These are phyloP conservation scores for Candida bentonensis DNA, from an alignment of 805 yeast species.

Conservation along the genomic window DNA sequence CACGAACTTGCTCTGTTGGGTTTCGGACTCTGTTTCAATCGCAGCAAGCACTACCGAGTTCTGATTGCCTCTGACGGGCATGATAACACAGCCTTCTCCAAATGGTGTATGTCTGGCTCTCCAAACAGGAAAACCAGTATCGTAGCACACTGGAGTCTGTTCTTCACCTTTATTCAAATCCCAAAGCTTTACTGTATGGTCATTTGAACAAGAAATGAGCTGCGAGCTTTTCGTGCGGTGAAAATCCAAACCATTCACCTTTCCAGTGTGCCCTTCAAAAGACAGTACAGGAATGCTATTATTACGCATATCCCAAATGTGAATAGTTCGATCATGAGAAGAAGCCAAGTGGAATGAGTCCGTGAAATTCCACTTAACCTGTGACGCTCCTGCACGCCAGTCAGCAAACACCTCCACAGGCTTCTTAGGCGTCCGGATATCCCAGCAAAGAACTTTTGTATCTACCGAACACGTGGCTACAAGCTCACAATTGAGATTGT, in stretches of 20 bases:
- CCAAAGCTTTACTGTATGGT: constrained; percentile 76
- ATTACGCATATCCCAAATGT: constrained; percentile 79
- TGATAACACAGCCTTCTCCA: constrained; percentile 75
- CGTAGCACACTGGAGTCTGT: constrained; percentile 43
- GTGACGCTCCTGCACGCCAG: constrained; percentile 90
- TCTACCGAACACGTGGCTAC: constrained; percentile 91
- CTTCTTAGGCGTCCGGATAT: constrained; percentile 56
- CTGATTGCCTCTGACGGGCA: constrained; percentile 73
- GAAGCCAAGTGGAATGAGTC: constrained; percentile 72
- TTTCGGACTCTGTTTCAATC: constrained; percentile 27
- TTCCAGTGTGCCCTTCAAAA: constrained; percentile 65
- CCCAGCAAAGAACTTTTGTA: constrained; percentile 82
- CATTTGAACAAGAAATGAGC: constrained; percentile 76
- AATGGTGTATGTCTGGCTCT: constrained; percentile 82
- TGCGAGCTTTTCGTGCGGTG: constrained; percentile 43
- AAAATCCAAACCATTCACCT: constrained; percentile 84
- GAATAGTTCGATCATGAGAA: constrained; percentile 67
- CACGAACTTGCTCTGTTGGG: constrained; percentile 11
- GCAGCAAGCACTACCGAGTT: constrained; percentile 27
- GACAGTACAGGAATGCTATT: constrained; percentile 62
- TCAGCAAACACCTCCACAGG: constrained; percentile 79
- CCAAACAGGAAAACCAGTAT: constrained; percentile 74
- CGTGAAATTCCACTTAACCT: constrained; percentile 81
- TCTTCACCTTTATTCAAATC: constrained; percentile 31
- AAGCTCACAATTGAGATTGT: constrained; percentile 71